Evolutionary conservation across 1,284 basidiomycete species (phyloP).

Genomic region (Leccinum subspadiceum): DNA sequence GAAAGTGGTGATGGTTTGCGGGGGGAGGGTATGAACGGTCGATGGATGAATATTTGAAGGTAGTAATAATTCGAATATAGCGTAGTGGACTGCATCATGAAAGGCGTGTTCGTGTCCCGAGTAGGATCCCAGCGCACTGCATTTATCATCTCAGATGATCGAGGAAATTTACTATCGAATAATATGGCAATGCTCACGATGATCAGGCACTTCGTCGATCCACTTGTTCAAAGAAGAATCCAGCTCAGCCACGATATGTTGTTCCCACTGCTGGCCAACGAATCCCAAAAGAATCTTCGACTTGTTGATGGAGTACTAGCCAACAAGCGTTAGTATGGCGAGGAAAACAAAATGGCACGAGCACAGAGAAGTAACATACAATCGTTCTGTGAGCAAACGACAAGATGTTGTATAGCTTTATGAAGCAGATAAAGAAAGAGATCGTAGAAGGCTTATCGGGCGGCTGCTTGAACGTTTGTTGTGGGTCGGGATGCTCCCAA

Average conservation of each 20-base stretch:
- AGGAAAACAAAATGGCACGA: background rate
- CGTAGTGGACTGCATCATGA: slow-evolving; percentile 69
- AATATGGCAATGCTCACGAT: slow-evolving; percentile 41
- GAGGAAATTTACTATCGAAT: background rate
- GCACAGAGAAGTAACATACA: slow-evolving; percentile 37
- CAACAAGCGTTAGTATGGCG: slow-evolving; percentile 1
- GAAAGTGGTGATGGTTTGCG: slow-evolving; percentile 55
- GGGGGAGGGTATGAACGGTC: slow-evolving; percentile 77
- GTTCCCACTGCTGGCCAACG: slow-evolving; percentile 62
- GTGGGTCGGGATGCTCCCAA: slow-evolving; percentile 60
- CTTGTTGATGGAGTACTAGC: slow-evolving; percentile 73
- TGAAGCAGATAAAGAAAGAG: slow-evolving; percentile 53
- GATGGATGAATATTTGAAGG: slow-evolving; percentile 75
- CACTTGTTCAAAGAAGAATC: slow-evolving; percentile 78
- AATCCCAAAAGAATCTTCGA: slow-evolving; percentile 57
- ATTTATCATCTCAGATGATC: slow-evolving; percentile 2
- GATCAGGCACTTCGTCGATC: slow-evolving; percentile 70
- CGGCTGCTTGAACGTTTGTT: slow-evolving; percentile 56
- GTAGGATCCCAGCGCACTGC: slow-evolving; percentile 75
- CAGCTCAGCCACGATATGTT: slow-evolving; percentile 70
- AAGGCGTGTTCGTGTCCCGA: slow-evolving; percentile 47
- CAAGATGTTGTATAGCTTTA: slow-evolving; percentile 68
- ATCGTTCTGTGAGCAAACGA: slow-evolving; percentile 64
- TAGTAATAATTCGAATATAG: slow-evolving; percentile 72
- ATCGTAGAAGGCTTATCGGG: slow-evolving; percentile 51